Conservation (phyloP, 208 protist species). For the Entamoeba moshkovskii region DNA sequence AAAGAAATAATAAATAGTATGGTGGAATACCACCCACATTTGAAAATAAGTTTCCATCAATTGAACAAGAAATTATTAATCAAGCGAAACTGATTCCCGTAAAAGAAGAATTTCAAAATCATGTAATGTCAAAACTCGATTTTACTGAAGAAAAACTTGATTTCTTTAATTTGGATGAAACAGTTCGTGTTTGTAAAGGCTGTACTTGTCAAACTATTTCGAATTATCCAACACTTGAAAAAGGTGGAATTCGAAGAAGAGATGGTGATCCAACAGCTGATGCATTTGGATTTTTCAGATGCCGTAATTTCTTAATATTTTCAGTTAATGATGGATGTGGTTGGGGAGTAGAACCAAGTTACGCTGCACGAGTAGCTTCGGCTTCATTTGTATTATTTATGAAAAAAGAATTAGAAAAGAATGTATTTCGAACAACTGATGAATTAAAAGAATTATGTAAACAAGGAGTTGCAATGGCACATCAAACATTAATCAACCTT, state of each 20-base stretch:
- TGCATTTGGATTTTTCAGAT: not conserved
- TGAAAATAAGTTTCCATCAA: too few species aligned
- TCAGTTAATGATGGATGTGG: not conserved
- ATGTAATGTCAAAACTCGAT: constrained; percentile 5
- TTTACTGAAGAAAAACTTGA: not conserved
- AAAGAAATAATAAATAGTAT: too few species aligned
- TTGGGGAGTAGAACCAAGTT: not conserved
- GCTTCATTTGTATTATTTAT: not conserved
- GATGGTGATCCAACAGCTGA: not conserved
- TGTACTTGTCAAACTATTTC: not conserved
- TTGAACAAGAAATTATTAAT: too few species aligned
- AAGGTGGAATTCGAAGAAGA: not conserved
- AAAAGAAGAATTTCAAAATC: not conserved
- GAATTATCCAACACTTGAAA: not conserved
- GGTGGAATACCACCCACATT: too few species aligned
- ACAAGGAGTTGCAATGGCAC: not conserved
- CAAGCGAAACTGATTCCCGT: not conserved
- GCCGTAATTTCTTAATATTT: not conserved
- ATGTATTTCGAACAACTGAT: not conserved
- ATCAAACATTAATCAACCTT: not conserved
- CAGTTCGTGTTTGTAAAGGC: not conserved
- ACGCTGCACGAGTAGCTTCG: not conserved
- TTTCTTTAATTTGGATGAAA: not conserved
- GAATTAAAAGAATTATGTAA: not conserved
- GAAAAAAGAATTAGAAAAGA: not conserved